Evolutionary conservation across 805 yeast species (phyloP), one percentile per base, ranked within the genome.

Genomic region (Lipomyces orientalis): DNA sequence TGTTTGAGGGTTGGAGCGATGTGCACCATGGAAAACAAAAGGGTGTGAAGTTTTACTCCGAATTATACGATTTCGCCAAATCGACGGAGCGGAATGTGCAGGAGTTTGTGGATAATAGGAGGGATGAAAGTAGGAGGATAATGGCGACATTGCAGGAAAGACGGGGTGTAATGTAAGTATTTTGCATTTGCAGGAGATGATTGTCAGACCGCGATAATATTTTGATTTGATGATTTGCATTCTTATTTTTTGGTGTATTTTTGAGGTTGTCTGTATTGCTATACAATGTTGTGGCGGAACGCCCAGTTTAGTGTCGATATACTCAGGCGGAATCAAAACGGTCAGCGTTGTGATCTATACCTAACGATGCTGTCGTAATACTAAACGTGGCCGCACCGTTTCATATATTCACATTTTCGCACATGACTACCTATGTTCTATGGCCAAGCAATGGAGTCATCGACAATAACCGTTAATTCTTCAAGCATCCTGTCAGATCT

Each of bases 41-140:
- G 70, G 97, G 97, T 0, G 73, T 78, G 9, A 82, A 79, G 10
- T 90, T 91, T 75, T 94, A 94, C 76, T 78, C 79, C 7, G 84
- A 86, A 64, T 78, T 87, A 39, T 76, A 79, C 51, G 74, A 73
- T 19, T 81, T 80, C 71, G 81, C 81, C 8, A 67, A 76, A 9
- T 69, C 73, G 14, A 60, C 78, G 52, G 71, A 75, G 64, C 61
- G 69, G 46, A 71, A 79, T 61, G 66, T 77, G 37, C 74, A 74
- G 60, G 75, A 71, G 31, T 74, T 73, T 64, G 67, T 75, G 76
- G 71, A 68, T 71, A 68, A 78, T 72, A 57, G 81, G 60, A 69
- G 73, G 54, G 76, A 73, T 57, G 79, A 78, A 64, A 67, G 73
- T 8, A 34, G 64, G 22, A 34, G 67, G 34, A 43, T 68, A 6